These are phyloP conservation scores for Populus pruinosa DNA, from an alignment of 345 rosid genomes.

Conservation along the genomic window DNA sequence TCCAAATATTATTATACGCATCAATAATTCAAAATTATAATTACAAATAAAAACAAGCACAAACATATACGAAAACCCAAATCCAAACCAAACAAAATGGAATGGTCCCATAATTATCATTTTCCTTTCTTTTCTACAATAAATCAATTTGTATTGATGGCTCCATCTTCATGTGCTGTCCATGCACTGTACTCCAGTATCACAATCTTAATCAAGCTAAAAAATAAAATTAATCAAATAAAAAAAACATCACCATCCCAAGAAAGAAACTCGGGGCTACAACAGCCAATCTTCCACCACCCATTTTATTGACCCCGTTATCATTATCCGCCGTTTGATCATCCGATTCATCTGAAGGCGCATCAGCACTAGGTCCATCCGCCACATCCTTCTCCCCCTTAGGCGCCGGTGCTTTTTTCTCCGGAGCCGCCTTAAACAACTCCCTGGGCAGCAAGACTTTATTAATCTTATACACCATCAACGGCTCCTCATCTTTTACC, in stretches of 20 bases:
- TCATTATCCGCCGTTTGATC: constrained; percentile 20
- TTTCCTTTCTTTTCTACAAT: too few species aligned
- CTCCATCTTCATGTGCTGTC: too few species aligned
- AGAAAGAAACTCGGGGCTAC: constrained; percentile 40
- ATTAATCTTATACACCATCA: constrained; percentile 22
- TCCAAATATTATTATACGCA: too few species aligned
- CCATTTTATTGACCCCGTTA: constrained; percentile 21
- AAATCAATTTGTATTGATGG: too few species aligned
- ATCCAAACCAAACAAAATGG: too few species aligned
- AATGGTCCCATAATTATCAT: too few species aligned
- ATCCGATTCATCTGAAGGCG: constrained; percentile 15
- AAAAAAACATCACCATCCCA: constrained; percentile 25
- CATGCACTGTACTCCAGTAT: too few species aligned
- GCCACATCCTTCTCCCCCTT: constrained; percentile 4
- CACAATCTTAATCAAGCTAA: not conserved
- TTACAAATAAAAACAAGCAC: too few species aligned
- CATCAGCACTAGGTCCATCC: constrained; percentile 20
- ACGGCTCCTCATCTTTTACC: constrained; percentile 31
- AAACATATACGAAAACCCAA: too few species aligned
- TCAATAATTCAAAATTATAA: too few species aligned
- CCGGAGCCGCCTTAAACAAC: constrained; percentile 21
- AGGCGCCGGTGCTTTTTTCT: constrained; percentile 12
- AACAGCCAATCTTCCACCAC: constrained; percentile 32
- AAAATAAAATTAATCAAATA: not conserved
- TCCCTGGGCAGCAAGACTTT: constrained; percentile 25